phyloP scores from a whole-genome alignment of 345 rosid genomes.

The Populus alba region DNA sequence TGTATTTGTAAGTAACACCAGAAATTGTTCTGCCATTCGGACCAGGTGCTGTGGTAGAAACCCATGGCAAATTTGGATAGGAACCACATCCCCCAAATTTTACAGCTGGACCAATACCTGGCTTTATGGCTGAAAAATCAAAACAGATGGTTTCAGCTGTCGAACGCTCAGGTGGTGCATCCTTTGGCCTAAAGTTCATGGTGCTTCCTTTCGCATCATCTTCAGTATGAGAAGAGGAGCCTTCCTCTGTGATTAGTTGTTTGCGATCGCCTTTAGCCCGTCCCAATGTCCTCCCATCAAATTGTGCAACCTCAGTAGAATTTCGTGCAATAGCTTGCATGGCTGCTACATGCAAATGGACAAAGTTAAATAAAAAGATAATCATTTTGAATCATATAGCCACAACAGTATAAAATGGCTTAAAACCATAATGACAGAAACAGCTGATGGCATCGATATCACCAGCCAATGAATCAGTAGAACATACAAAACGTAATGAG shows the following conservation, averaged over 20 bases:
- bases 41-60: conserved; percentile 80
- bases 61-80: conserved; percentile 89
- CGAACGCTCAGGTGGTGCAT: conserved; percentile 43
- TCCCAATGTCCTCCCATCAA: conserved; percentile 40
- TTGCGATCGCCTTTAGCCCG: conserved; percentile 64
- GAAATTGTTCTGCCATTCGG: conserved; percentile 86
- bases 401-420: background rate
- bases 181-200: conserved; percentile 36
- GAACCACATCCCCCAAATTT: conserved; percentile 93
- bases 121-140: conserved; percentile 80
- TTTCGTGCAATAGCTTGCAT: conserved; percentile 36
- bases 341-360: conserved; percentile 33
- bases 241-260: conserved; percentile 67
- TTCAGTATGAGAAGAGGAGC: conserved; percentile 58
- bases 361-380: background rate
- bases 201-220: conserved; percentile 43
- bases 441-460: background rate
- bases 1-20: conserved; percentile 81
- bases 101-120: conserved; percentile 75
- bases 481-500: background rate
- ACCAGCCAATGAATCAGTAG: background rate
- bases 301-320: conserved; percentile 39
- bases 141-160: conserved; percentile 46
- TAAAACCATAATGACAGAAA: background rate
- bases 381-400: conserved; percentile 7